Evolutionary conservation across 2,329 filamentous ascomycete genomes (phyloP), one percentile per base, ranked within the genome.

Genomic region (Knoxdaviesia capensis): DNA sequence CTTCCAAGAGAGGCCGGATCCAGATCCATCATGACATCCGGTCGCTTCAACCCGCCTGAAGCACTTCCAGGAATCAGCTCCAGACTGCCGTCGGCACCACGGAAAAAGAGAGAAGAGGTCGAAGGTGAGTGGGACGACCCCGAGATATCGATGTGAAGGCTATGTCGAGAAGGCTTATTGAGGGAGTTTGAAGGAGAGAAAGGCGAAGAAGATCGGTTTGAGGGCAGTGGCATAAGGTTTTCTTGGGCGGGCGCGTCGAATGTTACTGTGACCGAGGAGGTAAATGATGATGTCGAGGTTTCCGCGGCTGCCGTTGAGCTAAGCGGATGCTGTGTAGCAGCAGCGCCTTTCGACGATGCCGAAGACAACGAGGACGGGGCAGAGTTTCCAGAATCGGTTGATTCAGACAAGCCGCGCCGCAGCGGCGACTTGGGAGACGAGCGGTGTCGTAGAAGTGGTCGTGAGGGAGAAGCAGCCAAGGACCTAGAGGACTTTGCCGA

Each of bases 11-110:
- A 79, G 31, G 76, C 68, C 48, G 83, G 80, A 52, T 93, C 87
- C 40, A 92, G 63, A 52, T 84, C 85, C 81, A 93, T 88, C 41
- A 80, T 79, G 37, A 82, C 80, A 62, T 96, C 88, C 54, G 80
- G 88, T 51, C 90, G 77, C 68, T 96, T 94, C 50, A 96, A 63
- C 5, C 88, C 87, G 55, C 88, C 94, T 5, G 80, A 77, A 10
- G 40, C 38, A 31, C 45, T 41, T 10, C 40, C 43, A n/a, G 45
- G 41, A 32, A 43, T 43, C 37, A 46, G 31, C 34, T 43, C 44
- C 3, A 42, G 41, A 20, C 20, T 20, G 20, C 20, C 20, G 20
- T 20, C 20, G 20, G 20, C 20, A 20, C 20, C 20, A 20, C 20
- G 20, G 20, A 20, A 20, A 20, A 20, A 20, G 20, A 20, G 20